Evolutionary conservation across 2,329 filamentous ascomycete genomes (phyloP).

Genomic region (Magnaporthiopsis incrustans): DNA sequence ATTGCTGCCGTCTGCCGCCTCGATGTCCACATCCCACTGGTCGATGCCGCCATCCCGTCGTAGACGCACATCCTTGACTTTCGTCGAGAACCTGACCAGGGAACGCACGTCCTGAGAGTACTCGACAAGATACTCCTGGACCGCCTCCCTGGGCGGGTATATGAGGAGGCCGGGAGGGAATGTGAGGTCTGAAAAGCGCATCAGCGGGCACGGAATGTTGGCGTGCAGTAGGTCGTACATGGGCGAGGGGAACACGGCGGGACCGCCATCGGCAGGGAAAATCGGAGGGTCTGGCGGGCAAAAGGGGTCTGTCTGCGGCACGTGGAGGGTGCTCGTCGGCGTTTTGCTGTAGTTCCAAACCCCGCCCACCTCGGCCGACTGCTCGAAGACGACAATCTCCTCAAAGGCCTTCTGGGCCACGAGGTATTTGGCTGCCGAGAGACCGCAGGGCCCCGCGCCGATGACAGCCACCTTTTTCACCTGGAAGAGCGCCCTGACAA

Average conservation of each 20-base stretch:
- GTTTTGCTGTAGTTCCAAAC: conserved; percentile 72
- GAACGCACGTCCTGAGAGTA: conserved; percentile 63
- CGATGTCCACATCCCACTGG: conserved; percentile 54
- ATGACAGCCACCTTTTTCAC: conserved; percentile 65
- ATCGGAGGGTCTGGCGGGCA: conserved; percentile 56
- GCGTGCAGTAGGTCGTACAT: conserved; percentile 78
- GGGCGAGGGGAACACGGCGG: conserved; percentile 67
- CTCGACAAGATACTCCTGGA: conserved; percentile 64
- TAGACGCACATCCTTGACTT: conserved; percentile 53
- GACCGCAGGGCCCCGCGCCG: conserved; percentile 73
- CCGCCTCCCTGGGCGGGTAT: conserved; percentile 64
- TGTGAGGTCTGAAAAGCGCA: conserved; percentile 66
- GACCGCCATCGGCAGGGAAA: conserved; percentile 27
- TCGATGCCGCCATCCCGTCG: conserved; percentile 27
- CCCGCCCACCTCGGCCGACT: conserved; percentile 68
- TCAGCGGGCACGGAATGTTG: conserved; percentile 75
- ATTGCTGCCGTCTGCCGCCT: conserved; percentile 20
- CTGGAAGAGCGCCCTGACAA: conserved; percentile 26
- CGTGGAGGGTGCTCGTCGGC: conserved; percentile 35
- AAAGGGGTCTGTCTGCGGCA: conserved; percentile 64
- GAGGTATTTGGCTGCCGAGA: conserved; percentile 75
- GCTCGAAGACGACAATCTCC: conserved; percentile 72
- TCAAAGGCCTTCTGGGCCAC: conserved; percentile 59
- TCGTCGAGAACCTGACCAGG: conserved; percentile 61
- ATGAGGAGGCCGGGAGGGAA: conserved; percentile 60